Percentiles rank a stretch among this genome's conserved stretches.
Conservation (phyloP, 768 basidiomycete genomes). For the Hygrophorus pudorinus region DNA sequence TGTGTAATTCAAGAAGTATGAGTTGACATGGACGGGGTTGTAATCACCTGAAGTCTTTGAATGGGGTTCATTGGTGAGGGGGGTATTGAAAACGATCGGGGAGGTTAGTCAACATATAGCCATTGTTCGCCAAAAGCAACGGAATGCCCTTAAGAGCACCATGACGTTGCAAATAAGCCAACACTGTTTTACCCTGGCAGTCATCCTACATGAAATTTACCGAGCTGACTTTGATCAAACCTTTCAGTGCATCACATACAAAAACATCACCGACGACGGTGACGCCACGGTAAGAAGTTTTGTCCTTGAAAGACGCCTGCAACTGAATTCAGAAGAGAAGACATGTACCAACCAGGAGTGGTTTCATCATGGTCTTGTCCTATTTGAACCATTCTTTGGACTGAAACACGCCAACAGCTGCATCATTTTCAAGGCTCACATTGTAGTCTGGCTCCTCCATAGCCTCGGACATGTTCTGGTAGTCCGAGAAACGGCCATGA, state of each 20-base stretch:
- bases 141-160: constrained; percentile 71
- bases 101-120: constrained; percentile 69
- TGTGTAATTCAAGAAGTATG: constrained; percentile 94
- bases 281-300: constrained; percentile 71
- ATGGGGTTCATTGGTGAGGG: constrained; percentile 91
- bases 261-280: constrained; percentile 80
- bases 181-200: constrained; percentile 86
- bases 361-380: constrained; percentile 76
- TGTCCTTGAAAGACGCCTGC: constrained; percentile 88
- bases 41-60: constrained; percentile 95
- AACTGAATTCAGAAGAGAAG: constrained; percentile 88
- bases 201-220: constrained; percentile 83
- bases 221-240: constrained; percentile 78
- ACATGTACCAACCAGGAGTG: constrained; percentile 68
- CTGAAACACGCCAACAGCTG: constrained; percentile 83
- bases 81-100: constrained; percentile 67
- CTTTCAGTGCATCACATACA: constrained; percentile 80
- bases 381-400: constrained; percentile 99
- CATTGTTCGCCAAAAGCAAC: constrained; percentile 71
- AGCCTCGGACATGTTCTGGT: constrained; percentile 91
- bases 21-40: constrained; percentile 98
- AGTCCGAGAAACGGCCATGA: constrained; percentile 90
- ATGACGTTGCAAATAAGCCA: constrained; percentile 88
- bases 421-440: constrained; percentile 64
- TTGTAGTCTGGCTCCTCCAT: constrained; percentile 84